Base-by-base conservation (phyloP, 2,329 filamentous ascomycete species). In the Sporothrix phasma region DNA sequence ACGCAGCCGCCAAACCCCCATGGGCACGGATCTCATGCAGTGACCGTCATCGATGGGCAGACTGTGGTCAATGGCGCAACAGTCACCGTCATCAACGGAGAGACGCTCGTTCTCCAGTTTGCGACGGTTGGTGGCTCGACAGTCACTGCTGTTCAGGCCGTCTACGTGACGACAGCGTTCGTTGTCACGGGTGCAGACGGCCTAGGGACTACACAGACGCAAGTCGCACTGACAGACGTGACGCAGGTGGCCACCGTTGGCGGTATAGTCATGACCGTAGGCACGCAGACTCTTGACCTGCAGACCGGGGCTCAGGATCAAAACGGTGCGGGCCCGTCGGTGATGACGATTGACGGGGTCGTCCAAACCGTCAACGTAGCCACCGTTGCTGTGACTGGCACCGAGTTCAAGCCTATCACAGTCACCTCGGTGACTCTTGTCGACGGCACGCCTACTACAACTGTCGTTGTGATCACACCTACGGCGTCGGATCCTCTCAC, bases 391-490 rank as follows among this genome's bases (percentile, higher is more conserved):
- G 69, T 66, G 5, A 67, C 66, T 1, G 47, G 46, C 13, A 66
- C 58, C 2, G 67, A 70, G 1, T 65, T 45, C 2, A 68, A 66
- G 2, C 69, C 70, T 3, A 47, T 63, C 0, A 70, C 70, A 1
- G 67, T 69, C 5, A 70, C 66, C 17, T 71, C 68, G 46, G 71
- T 71, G 0, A 71, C 71, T 0, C 68, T 68, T 2, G 47, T 70
- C 1, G 70, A 71, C n/a, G 72, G 71, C 15, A 72, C 69, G 1
- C 56, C 64, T 6, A 70, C 69, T 1, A 72, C 69, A 0, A 59
- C 71, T n/a, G 67, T 67, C 11, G 13, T 72, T 2, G 67, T 69
- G 22, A 73, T 70, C 3, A 72, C 71, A 0, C 73, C 73, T 1
- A 71, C 70, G 0, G 70, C 65, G 6, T 67, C 66, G 0, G 65